These are phyloP conservation scores for Ophidiomyces ophidiicola DNA, from an alignment of 2,329 filamentous ascomycete genomes.

Conservation along the genomic window DNA sequence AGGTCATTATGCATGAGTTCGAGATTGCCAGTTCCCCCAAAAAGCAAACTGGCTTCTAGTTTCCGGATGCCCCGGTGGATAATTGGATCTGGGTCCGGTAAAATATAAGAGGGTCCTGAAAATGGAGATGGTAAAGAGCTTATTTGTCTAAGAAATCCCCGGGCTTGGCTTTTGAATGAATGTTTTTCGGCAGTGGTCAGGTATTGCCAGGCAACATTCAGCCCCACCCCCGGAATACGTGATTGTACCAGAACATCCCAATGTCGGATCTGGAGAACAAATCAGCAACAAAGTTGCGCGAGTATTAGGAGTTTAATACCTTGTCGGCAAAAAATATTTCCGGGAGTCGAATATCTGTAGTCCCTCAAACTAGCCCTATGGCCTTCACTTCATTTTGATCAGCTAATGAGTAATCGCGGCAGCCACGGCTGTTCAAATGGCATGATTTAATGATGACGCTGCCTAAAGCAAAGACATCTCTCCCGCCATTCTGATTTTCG, in stretches of 20 bases:
- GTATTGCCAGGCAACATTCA: slow-evolving; percentile 24
- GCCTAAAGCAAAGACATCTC: slow-evolving; percentile 27
- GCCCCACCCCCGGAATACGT: slow-evolving; percentile 30
- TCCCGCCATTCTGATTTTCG: slow-evolving; percentile 21
- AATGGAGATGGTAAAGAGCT: slow-evolving; percentile 11
- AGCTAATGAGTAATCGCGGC: slow-evolving; percentile 21
- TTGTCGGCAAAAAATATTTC: slow-evolving; percentile 26
- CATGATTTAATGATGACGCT: slow-evolving; percentile 29
- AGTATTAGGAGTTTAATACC: slow-evolving; percentile 6
- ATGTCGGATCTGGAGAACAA: slow-evolving; percentile 24
- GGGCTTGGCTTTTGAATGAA: slow-evolving; percentile 27
- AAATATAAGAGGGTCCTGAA: slow-evolving; percentile 9
- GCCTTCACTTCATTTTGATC: slow-evolving; percentile 30
- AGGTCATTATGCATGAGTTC: slow-evolving; percentile 29
- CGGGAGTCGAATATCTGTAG: slow-evolving; percentile 24
- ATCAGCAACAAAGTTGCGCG: background rate
- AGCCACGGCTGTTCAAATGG: slow-evolving; percentile 18
- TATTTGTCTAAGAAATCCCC: slow-evolving; percentile 22
- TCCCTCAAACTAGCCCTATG: slow-evolving; percentile 26
- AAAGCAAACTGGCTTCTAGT: slow-evolving; percentile 25
- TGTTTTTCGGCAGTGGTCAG: slow-evolving; percentile 26
- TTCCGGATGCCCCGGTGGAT: slow-evolving; percentile 13
- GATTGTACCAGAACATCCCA: slow-evolving; percentile 31
- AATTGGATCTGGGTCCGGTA: slow-evolving; percentile 5
- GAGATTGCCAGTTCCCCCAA: slow-evolving; percentile 20